Evolutionary conservation across 805 yeast species (phyloP), one percentile per base, ranked within the genome.

Genomic region (Metschnikowia lochheadii): DNA sequence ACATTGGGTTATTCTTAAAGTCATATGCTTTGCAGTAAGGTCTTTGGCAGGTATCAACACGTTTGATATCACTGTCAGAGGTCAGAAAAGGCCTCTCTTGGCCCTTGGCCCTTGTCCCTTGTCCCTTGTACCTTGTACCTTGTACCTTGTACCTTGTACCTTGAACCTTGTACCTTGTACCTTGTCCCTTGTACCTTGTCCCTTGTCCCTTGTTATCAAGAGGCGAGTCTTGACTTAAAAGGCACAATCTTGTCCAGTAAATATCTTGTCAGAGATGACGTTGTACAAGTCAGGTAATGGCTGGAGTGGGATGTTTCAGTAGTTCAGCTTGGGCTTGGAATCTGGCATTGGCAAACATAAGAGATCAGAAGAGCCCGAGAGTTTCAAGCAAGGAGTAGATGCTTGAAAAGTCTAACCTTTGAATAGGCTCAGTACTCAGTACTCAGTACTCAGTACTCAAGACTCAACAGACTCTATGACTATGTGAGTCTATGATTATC

Each of bases 341-440:
- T 43, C 38, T 43, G 39, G 46, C 46, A 44, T 44, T 44, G 23
- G 40, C 39, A 13, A 26, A 21, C 46, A 44, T 44, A 35, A n/a
- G 44, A 34, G 20, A 34, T 33, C 40, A 17, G 14, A 17, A 17
- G 23, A 6, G 33, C 33, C 21, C 20, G 37, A 11, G 39, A 14
- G 8, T 18, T 41, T 41, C 32, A 14, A 17, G 32, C 32, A 34
- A 15, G 21, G 46, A 20, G 38, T 11, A 33, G 20, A 7, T 32
- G 17, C 14, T n/a, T 33, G 41, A n/a, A 29, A 42, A 35, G 11
- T 26, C 37, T 34, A 21, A n/a, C 31, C n/a, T 21, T 20, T 34
- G 29, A 35, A 23, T 21, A n/a, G n/a, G n/a, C n/a, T n/a, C n/a
- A n/a, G n/a, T n/a, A n/a, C n/a, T n/a, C n/a, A n/a, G n/a, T n/a